Conservation (phyloP, 2,329 filamentous ascomycete species). For the Neofusicoccum kwambonambiense region DNA sequence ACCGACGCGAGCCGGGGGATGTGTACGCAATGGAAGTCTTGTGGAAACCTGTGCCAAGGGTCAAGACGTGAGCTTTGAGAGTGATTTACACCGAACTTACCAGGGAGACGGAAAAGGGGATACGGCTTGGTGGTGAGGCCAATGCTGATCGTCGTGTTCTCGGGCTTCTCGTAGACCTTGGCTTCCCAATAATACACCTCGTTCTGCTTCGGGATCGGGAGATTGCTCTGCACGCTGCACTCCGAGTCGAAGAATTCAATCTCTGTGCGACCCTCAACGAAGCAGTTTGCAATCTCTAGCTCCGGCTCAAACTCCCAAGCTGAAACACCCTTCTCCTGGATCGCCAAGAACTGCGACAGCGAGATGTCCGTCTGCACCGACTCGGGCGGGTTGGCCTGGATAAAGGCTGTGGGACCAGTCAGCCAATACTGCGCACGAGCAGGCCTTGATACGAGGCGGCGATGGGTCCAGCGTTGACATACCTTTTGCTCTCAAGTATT, state of each 20-base stretch:
- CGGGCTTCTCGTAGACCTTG: conserved; percentile 97
- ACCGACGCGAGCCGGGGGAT: conserved; percentile 80
- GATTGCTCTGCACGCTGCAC: conserved; percentile 93
- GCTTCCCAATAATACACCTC: conserved; percentile 99
- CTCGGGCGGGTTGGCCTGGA: conserved; percentile 91
- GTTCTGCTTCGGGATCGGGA: conserved; percentile 97
- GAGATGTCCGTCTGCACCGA: conserved; percentile 96
- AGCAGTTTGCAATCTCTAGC: conserved; percentile 96
- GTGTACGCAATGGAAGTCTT: conserved; percentile 90
- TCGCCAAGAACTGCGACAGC: conserved; percentile 93
- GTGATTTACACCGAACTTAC: conserved; percentile 51
- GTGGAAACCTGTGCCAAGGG: conserved; percentile 67
- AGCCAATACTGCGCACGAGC: neutral
- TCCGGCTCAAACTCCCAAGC: conserved; percentile 99
- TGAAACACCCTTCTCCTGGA: conserved; percentile 99
- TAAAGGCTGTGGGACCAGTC: conserved; percentile 66
- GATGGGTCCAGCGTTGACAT: conserved; percentile 28
- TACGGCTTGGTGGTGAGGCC: conserved; percentile 97
- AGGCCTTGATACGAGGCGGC: neutral
- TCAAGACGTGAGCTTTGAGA: conserved; percentile 22
- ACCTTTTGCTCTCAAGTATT: conserved; percentile 97
- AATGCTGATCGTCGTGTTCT: conserved; percentile 80
- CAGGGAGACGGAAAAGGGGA: conserved; percentile 87
- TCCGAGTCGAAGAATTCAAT: conserved; percentile 99
- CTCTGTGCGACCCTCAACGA: conserved; percentile 92